phyloP scores from a whole-genome alignment of 768 basidiomycete genomes.

The Boletus fagicola region DNA sequence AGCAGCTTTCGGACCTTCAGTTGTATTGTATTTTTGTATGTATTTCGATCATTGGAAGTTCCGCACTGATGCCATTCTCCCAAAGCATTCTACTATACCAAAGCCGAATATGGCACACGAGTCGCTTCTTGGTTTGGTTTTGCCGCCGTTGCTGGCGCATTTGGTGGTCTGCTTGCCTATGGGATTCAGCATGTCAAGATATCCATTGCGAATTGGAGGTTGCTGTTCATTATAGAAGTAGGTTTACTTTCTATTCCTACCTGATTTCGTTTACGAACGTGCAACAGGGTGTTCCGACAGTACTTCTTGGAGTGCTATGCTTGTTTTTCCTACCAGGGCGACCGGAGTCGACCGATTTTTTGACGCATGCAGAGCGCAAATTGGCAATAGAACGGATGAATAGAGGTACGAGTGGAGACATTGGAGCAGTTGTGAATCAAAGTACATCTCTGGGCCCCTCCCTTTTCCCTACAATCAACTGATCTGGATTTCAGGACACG shows the following conservation, averaged over 20 bases:
- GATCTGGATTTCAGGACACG: slow-evolving; percentile 34
- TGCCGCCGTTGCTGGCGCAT: slow-evolving; percentile 56
- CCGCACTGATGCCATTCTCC: background rate
- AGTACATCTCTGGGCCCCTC: slow-evolving; percentile 21
- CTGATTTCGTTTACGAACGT: background rate
- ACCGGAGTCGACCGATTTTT: slow-evolving; percentile 34
- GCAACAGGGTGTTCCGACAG: slow-evolving; percentile 55
- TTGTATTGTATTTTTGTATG: slow-evolving; percentile 34
- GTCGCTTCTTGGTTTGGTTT: slow-evolving; percentile 55
- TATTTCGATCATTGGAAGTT: slow-evolving; percentile 17
- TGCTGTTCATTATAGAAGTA: slow-evolving; percentile 32
- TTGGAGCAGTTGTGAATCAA: slow-evolving; percentile 41
- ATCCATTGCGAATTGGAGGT: slow-evolving; percentile 42
- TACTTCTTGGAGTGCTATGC: slow-evolving; percentile 29
- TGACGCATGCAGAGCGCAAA: slow-evolving; percentile 34
- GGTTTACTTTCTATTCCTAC: background rate
- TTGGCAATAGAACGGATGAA: slow-evolving; percentile 36
- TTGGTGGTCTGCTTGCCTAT: slow-evolving; percentile 55
- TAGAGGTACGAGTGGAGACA: slow-evolving; percentile 43
- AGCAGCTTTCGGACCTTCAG: slow-evolving; percentile 33
- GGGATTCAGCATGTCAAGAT: slow-evolving; percentile 44
- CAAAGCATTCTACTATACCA: slow-evolving; percentile 50
- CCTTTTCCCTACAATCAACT: background rate
- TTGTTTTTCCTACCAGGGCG: slow-evolving; percentile 32
- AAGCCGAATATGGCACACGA: slow-evolving; percentile 44